Evolutionary conservation across 2,329 filamentous ascomycete species (phyloP).

Genomic region (Clarireedia hainanense): DNA sequence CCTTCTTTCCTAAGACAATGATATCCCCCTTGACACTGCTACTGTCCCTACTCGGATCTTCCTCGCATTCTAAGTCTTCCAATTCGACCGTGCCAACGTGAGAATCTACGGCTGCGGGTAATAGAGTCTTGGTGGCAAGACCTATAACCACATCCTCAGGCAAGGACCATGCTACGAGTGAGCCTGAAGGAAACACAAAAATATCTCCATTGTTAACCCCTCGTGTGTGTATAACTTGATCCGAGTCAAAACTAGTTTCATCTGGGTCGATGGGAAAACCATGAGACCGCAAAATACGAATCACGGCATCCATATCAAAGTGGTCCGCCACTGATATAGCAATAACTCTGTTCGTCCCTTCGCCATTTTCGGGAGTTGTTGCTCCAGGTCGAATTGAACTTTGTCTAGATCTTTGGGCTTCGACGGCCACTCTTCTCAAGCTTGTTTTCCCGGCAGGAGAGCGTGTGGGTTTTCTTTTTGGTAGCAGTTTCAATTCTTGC

Average conservation of each 20-base stretch:
- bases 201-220: constrained; percentile 68
- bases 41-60: constrained; percentile 63
- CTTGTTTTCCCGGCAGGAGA: constrained; percentile 59
- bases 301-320: constrained; percentile 55
- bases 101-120: constrained; percentile 67
- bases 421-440: constrained; percentile 75
- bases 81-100: constrained; percentile 69
- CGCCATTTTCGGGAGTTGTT: constrained; percentile 24
- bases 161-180: constrained; percentile 86
- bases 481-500: constrained; percentile 5
- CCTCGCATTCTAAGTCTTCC: constrained; percentile 81
- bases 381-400: constrained; percentile 23
- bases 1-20: constrained; percentile 78
- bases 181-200: constrained; percentile 92
- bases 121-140: constrained; percentile 63
- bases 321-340: constrained; percentile 56
- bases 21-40: constrained; percentile 80
- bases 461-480: constrained; percentile 39
- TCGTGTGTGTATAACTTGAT: constrained; percentile 56
- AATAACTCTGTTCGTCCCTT: constrained; percentile 38
- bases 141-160: constrained; percentile 64
- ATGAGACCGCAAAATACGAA: constrained; percentile 48
- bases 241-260: constrained; percentile 49
- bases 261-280: constrained; percentile 57
- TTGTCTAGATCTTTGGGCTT: constrained; percentile 60